Conservation (phyloP, 768 basidiomycete genomes). For the Tylopilus rubrobrunneus region DNA sequence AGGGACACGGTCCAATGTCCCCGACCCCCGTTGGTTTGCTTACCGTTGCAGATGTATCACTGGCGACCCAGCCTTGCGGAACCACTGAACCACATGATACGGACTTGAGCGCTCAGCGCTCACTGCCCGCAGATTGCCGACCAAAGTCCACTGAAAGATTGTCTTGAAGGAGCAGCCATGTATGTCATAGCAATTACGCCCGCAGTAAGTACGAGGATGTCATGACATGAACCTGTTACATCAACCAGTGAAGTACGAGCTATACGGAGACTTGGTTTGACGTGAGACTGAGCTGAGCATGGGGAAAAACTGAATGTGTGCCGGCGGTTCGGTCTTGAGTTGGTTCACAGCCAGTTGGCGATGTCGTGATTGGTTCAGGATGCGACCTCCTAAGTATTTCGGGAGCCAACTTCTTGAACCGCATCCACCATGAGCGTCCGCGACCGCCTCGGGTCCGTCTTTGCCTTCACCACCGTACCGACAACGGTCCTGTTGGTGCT, state of each 20-base stretch:
- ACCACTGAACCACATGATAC: neutral
- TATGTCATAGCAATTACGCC: neutral
- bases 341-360: no score
- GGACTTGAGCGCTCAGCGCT: neutral
- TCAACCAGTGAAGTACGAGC: neutral
- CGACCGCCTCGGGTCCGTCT: constrained; percentile 19
- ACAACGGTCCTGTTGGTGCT: constrained; percentile 45
- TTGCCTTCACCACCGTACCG: constrained; percentile 40
- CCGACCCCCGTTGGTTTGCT: neutral
- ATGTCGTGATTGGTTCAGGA: no score
- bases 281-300: neutral
- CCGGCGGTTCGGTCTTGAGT: neutral
- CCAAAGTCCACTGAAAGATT: neutral
- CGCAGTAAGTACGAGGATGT: neutral
- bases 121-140: neutral
- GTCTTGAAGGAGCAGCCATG: neutral
- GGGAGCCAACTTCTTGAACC: neutral
- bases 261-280: neutral
- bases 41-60: neutral
- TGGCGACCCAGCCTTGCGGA: neutral
- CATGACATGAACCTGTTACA: neutral
- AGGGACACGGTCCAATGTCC: neutral
- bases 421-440: constrained; percentile 23
- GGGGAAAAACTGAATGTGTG: no score
- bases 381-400: neutral